These are phyloP conservation scores for Fraxinus floribunda DNA, from an alignment of 305 asterid species.

Conservation along the genomic window DNA sequence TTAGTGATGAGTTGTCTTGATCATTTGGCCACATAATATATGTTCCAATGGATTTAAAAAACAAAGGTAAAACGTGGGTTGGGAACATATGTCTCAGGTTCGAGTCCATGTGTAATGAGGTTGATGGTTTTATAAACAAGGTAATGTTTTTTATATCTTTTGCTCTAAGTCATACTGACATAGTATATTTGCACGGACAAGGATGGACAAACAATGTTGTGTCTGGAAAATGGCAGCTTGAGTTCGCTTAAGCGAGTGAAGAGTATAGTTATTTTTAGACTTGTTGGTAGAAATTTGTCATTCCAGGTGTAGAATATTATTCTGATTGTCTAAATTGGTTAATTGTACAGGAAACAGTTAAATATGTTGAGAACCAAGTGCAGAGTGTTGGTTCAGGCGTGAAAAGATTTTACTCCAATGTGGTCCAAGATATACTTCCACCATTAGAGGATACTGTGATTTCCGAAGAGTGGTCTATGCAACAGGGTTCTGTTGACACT, in stretches of 20 bases:
- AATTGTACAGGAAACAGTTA: constrained; percentile 48
- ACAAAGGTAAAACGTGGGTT: constrained; percentile 30
- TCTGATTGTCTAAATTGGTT: constrained; percentile 17
- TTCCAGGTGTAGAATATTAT: neutral
- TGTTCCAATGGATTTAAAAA: constrained; percentile 28
- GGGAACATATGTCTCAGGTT: constrained; percentile 41
- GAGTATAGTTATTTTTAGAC: neutral
- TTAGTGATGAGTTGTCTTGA: constrained; percentile 22
- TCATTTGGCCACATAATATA: neutral
- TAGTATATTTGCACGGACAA: constrained; percentile 3
- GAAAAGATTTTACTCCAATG: constrained; percentile 51
- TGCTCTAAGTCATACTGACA: neutral
- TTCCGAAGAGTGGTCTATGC: constrained; percentile 19
- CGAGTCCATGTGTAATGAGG: constrained; percentile 40
- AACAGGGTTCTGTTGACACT: constrained; percentile 22
- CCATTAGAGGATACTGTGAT: constrained; percentile 24
- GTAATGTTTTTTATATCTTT: constrained; percentile 14
- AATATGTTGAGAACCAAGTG: constrained; percentile 54
- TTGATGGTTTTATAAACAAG: constrained; percentile 42
- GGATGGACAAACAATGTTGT: neutral
- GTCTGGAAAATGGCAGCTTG: neutral
- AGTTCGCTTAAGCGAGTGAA: neutral
- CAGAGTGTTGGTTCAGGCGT: constrained; percentile 55
- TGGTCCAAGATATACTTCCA: constrained; percentile 48
- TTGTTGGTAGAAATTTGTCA: neutral